phyloP scores from a whole-genome alignment of 2,329 filamentous ascomycete genomes.

The Ascosphaera pollenicola region DNA sequence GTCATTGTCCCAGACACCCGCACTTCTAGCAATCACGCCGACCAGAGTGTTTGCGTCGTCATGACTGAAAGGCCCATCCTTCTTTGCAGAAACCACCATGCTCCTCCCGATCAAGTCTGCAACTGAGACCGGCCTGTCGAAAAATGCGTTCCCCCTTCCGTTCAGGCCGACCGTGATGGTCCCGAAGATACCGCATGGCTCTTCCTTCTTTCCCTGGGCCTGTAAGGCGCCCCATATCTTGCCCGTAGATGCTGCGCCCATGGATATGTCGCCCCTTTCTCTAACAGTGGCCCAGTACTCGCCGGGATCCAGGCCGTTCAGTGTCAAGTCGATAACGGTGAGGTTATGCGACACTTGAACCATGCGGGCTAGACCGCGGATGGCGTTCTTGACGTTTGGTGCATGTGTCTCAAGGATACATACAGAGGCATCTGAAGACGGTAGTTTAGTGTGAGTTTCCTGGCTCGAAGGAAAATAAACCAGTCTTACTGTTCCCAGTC shows the following conservation, averaged over 20 bases:
- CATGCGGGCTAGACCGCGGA: conserved; percentile 77
- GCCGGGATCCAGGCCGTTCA: conserved; percentile 62
- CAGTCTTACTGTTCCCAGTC: conserved; percentile 54
- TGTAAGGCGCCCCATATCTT: conserved; percentile 48
- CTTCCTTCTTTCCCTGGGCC: conserved; percentile 17
- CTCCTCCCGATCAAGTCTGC: conserved; percentile 95
- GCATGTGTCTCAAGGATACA: conserved; percentile 85
- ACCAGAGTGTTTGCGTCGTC: conserved; percentile 75
- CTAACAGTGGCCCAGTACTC: conserved; percentile 68
- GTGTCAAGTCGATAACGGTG: conserved; percentile 70
- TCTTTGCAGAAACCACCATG: conserved; percentile 59
- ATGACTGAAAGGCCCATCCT: conserved; percentile 34
- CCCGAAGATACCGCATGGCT: conserved; percentile 45
- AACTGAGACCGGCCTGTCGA: conserved; percentile 64
- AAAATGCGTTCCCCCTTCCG: conserved; percentile 57
- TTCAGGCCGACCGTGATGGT: conserved; percentile 51
- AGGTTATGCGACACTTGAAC: conserved; percentile 63
- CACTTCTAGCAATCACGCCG: conserved; percentile 83
- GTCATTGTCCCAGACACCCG: conserved; percentile 97
- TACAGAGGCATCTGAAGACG: conserved; percentile 44
- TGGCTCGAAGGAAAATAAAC: no score
- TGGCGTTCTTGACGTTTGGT: conserved; percentile 36
- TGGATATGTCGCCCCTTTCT: conserved; percentile 66
- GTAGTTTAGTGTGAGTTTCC: no score
- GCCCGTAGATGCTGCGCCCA: conserved; percentile 63